These are phyloP conservation scores for Leccinum ochraceum DNA, from an alignment of 768 basidiomycete genomes.

Conservation along the genomic window DNA sequence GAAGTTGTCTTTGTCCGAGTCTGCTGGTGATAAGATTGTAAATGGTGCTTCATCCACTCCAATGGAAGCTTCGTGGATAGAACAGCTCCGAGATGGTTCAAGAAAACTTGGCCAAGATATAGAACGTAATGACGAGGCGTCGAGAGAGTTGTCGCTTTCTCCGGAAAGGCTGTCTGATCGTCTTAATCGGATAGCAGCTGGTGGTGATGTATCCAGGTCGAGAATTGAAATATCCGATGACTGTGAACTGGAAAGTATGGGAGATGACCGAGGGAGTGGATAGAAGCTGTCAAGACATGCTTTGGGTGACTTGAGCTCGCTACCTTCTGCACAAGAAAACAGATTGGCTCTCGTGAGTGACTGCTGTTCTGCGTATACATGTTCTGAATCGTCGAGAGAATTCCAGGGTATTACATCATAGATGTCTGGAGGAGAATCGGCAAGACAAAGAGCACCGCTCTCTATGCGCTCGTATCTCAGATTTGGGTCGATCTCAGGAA, in stretches of 20 bases:
- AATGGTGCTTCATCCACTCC: not conserved
- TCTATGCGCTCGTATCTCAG: not conserved
- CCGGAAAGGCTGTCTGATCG: not conserved
- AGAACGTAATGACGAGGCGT: not conserved
- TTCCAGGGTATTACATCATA: not conserved
- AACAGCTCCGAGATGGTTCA: not conserved
- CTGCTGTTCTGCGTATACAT: constrained; percentile 5
- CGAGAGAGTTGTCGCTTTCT: not conserved
- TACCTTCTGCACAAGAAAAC: not conserved
- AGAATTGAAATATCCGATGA: constrained; percentile 20
- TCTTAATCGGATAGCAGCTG: not conserved
- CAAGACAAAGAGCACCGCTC: not conserved
- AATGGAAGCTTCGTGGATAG: not conserved
- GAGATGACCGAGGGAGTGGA: constrained; percentile 27
- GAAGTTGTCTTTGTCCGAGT: not conserved
- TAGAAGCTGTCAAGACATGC: not conserved
- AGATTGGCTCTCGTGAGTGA: not conserved
- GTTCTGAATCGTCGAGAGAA: constrained; percentile 6
- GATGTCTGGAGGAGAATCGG: not conserved
- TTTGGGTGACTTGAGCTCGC: not conserved
- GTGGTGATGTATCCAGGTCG: constrained; percentile 26
- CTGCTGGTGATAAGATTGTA: not conserved
- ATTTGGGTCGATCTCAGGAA: not conserved
- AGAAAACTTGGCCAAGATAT: not conserved
- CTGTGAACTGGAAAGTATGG: constrained; percentile 18